These are phyloP conservation scores for Stylosanthes scabra DNA, from an alignment of 331 rosid species.

Conservation along the genomic window DNA sequence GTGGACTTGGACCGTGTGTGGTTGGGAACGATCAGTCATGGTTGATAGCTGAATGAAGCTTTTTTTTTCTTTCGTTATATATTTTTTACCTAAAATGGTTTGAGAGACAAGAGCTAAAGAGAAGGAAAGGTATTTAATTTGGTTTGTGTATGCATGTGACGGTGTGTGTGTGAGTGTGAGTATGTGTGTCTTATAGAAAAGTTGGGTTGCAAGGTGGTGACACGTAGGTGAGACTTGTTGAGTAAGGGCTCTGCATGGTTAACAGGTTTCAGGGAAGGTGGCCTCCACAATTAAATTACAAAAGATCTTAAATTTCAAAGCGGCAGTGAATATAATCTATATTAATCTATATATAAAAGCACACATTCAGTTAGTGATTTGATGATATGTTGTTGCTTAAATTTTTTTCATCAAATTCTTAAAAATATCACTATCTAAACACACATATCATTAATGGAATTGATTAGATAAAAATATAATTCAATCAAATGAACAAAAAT, in stretches of 20 bases:
- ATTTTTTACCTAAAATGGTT: background rate
- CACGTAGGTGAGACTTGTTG: conserved; percentile 65
- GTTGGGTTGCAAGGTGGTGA: conserved; percentile 37
- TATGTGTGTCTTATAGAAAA: conserved; percentile 34
- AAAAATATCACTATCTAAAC: too few relatives aligned
- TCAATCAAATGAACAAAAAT: too few relatives aligned
- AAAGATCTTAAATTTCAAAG: too few relatives aligned
- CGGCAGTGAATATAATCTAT: too few relatives aligned
- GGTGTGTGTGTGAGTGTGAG: background rate
- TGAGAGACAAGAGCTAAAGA: background rate
- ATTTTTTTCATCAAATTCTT: too few relatives aligned
- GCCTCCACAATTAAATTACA: too few relatives aligned
- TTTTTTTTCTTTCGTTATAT: background rate
- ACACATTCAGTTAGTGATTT: too few relatives aligned
- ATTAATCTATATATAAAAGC: too few relatives aligned
- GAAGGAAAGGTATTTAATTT: background rate
- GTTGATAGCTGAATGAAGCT: background rate
- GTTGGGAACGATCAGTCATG: conserved; percentile 66
- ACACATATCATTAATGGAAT: too few relatives aligned
- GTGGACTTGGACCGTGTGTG: conserved; percentile 67
- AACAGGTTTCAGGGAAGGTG: conserved; percentile 63
- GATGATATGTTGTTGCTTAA: too few relatives aligned
- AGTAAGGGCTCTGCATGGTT: conserved; percentile 71
- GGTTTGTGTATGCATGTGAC: background rate
- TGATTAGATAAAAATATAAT: too few relatives aligned